A percentile compares a stretch with the other conserved stretches of the same genome.
Evolutionary conservation across 139 green algal genomes (phyloP).

Genomic region (Nannochloris sp.): DNA sequence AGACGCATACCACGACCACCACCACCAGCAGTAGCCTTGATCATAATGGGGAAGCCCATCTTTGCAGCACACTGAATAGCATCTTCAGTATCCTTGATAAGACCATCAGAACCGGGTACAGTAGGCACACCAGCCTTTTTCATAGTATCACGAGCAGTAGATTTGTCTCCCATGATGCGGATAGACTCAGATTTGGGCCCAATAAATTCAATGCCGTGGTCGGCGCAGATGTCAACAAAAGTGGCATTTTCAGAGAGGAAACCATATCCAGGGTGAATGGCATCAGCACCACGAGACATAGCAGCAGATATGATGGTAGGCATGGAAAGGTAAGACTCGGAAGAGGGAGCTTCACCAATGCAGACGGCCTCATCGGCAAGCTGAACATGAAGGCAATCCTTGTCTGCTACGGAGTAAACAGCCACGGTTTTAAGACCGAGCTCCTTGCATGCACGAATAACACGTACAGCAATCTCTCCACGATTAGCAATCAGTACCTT

Average conservation of each 20-base stretch:
- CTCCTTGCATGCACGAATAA: conserved; percentile 91
- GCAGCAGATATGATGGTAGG: conserved; percentile 89
- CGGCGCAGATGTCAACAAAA: conserved; percentile 94
- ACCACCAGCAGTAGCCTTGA: conserved; percentile 91
- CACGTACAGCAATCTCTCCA: conserved; percentile 87
- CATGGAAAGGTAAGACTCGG: conserved; percentile 90
- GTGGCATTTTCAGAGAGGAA: conserved; percentile 93
- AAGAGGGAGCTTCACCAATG: conserved; percentile 77
- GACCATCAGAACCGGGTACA: conserved; percentile 84
- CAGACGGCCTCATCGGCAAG: conserved; percentile 91
- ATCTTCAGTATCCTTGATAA: conserved; percentile 66
- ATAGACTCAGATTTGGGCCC: conserved; percentile 85
- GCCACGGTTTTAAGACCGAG: conserved; percentile 82
- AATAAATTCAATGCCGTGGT: conserved; percentile 96
- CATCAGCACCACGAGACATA: conserved; percentile 73
- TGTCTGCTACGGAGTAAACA: conserved; percentile 85
- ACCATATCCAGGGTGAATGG: conserved; percentile 93
- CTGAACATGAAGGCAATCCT: conserved; percentile 81
- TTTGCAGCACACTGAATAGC: conserved; percentile 50
- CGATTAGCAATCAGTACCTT: conserved; percentile 89
- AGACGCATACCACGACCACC: conserved; percentile 88
- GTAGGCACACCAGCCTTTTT: conserved; percentile 86
- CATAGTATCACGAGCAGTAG: conserved; percentile 91
- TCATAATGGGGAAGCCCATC: conserved; percentile 91
- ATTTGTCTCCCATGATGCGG: conserved; percentile 93